These are phyloP conservation scores for Dalbergia oliveri DNA, from an alignment of 306 rosid genomes.

Conservation along the genomic window DNA sequence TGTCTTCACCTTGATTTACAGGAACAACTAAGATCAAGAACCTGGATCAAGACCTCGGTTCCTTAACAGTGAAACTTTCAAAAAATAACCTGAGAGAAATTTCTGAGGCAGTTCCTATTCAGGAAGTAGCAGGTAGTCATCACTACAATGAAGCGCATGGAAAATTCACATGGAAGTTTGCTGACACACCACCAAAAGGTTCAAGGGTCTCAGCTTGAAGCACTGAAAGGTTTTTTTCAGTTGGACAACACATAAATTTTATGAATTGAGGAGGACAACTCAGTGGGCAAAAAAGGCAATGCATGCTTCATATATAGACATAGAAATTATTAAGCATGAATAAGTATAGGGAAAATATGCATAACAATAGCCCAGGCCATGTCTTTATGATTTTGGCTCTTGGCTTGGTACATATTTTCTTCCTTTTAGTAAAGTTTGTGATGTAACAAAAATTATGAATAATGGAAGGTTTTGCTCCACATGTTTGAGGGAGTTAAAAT, in stretches of 20 bases:
- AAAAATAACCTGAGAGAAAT: conserved; percentile 60
- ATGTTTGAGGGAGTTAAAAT: too few species aligned
- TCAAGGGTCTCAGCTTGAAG: conserved; percentile 31
- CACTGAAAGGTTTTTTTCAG: conserved; percentile 39
- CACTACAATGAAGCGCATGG: not conserved
- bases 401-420: not conserved
- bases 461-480: too few species aligned
- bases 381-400: not conserved
- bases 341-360: not conserved
- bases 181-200: conserved; percentile 66
- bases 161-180: not conserved
- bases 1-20: conserved; percentile 43
- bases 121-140: conserved; percentile 63
- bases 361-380: not conserved
- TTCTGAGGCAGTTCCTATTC: conserved; percentile 57
- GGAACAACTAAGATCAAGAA: conserved; percentile 77
- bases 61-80: conserved; percentile 56
- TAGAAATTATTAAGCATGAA: too few species aligned
- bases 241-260: not conserved
- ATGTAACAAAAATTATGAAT: not conserved
- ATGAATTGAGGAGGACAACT: not conserved
- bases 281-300: too few species aligned
- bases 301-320: not conserved
- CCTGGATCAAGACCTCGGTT: conserved; percentile 64
- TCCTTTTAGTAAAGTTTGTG: not conserved